Evolutionary conservation across 805 yeast genomes (phyloP).

Genomic region (Isabelozyma heimii): DNA sequence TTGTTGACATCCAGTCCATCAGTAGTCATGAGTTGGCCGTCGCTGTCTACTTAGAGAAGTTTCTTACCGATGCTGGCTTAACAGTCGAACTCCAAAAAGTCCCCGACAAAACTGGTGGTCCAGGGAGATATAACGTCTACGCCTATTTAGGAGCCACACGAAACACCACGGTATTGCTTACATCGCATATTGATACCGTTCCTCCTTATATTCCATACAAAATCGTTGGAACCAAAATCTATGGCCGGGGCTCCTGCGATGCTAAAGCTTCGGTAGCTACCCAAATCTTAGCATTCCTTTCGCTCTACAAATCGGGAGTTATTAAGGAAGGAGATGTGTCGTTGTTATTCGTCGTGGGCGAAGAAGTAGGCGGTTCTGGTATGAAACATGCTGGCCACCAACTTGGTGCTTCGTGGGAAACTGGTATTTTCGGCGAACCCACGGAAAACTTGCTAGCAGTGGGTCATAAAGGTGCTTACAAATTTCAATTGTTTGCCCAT

Average conservation of each 20-base stretch:
- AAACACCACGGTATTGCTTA: constrained; percentile 48
- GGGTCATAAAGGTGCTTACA: constrained; percentile 64
- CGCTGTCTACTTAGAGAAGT: constrained; percentile 35
- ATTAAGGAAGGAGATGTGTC: constrained; percentile 55
- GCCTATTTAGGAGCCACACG: constrained; percentile 50
- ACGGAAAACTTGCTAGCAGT: constrained; percentile 66
- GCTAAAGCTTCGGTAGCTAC: constrained; percentile 72
- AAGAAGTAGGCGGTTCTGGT: constrained; percentile 66
- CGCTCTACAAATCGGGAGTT: constrained; percentile 35
- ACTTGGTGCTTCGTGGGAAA: constrained; percentile 49
- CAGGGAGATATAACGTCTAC: constrained; percentile 48
- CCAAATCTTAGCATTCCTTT: constrained; percentile 54
- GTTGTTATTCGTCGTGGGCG: constrained; percentile 66
- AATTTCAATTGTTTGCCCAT: constrained; percentile 39
- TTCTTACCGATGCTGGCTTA: constrained; percentile 42
- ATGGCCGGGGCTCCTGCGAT: constrained; percentile 68
- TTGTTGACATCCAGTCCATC: constrained; percentile 25
- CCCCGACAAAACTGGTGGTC: constrained; percentile 12
- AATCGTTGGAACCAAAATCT: constrained; percentile 46
- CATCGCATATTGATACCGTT: constrained; percentile 72
- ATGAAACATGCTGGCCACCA: constrained; percentile 46
- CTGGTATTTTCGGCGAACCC: constrained; percentile 73
- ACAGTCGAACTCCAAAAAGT: constrained; percentile 49
- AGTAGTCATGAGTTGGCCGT: constrained; percentile 27
- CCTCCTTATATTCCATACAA: constrained; percentile 61